phyloP scores from a whole-genome alignment of 306 rosid species.

The Quercus aquifolioides region DNA sequence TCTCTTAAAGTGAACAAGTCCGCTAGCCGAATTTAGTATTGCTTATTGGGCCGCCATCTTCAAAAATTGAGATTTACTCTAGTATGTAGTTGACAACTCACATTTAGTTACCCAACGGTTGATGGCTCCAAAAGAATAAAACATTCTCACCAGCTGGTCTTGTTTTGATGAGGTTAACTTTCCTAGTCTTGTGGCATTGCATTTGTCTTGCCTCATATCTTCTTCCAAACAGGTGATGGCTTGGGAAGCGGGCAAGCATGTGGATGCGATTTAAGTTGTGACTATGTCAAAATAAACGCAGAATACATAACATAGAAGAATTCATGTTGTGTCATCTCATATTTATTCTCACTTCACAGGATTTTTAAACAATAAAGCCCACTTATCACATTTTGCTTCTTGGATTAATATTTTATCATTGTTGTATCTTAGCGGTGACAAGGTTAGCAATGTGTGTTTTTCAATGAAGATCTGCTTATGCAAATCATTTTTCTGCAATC shows the following conservation, averaged over 20 bases:
- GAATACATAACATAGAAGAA: slow-evolving; percentile 62
- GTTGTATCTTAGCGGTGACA: neutral
- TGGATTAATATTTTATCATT: neutral
- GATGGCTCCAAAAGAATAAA: neutral
- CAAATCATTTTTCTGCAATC: too few relatives aligned
- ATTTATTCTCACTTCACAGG: neutral
- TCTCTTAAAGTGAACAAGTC: neutral
- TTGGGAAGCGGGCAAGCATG: slow-evolving; percentile 78
- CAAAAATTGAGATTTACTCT: neutral
- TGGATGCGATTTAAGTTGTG: slow-evolving; percentile 88
- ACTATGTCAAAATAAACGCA: slow-evolving; percentile 82
- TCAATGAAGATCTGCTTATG: too few relatives aligned
- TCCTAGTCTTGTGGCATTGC: too few relatives aligned
- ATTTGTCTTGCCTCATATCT: neutral
- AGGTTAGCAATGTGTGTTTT: neutral
- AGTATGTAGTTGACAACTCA: neutral
- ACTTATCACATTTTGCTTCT: neutral
- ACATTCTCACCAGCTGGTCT: neutral
- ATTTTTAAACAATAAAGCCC: neutral
- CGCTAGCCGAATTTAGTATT: neutral
- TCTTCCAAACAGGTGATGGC: slow-evolving; percentile 60
- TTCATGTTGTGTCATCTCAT: neutral
- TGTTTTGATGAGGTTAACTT: neutral
- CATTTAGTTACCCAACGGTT: neutral
- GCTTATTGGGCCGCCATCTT: neutral